phyloP scores from a whole-genome alignment of 495 filamentous ascomycete species.

The Lentithecium fluviatile region DNA sequence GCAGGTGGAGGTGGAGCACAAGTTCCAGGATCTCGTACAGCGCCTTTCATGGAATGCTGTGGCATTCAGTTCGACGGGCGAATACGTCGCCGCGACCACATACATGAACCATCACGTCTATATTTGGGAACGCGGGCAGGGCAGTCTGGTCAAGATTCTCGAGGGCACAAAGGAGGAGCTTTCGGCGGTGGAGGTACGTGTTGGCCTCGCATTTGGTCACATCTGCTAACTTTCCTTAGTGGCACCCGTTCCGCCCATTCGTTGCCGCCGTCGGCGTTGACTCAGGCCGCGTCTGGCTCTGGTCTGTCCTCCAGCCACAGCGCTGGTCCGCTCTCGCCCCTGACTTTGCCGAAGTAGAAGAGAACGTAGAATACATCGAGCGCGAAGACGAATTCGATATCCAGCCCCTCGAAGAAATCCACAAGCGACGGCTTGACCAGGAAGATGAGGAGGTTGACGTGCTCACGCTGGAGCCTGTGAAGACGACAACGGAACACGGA shows the following conservation, averaged over 20 bases:
- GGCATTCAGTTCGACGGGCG: conserved; percentile 82
- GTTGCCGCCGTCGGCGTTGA: conserved; percentile 89
- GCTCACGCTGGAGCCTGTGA: conserved; percentile 67
- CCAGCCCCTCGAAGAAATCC: conserved; percentile 90
- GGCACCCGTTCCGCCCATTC: conserved; percentile 88
- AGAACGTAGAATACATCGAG: conserved; percentile 95
- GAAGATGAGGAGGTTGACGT: conserved; percentile 92
- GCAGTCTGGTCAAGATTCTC: conserved; percentile 92
- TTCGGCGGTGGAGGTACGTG: conserved; percentile 70
- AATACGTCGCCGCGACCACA: conserved; percentile 88
- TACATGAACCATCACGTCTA: conserved; percentile 98
- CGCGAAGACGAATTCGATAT: conserved; percentile 97
- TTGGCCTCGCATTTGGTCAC: background rate
- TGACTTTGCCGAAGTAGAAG: conserved; percentile 96
- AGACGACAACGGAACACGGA: conserved; percentile 55
- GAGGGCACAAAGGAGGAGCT: conserved; percentile 95
- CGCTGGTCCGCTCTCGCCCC: conserved; percentile 96
- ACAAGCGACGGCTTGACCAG: conserved; percentile 80
- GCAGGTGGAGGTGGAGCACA: conserved; percentile 89
- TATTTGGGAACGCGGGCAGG: conserved; percentile 92
- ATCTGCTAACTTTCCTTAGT: conserved; percentile 44
- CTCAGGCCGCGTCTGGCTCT: conserved; percentile 83
- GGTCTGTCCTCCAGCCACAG: conserved; percentile 88
- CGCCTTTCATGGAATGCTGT: conserved; percentile 93
- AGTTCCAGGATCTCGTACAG: conserved; percentile 97